phyloP scores from a whole-genome alignment of 2,329 filamentous ascomycete species.

The Sporothrix brasiliensis region DNA sequence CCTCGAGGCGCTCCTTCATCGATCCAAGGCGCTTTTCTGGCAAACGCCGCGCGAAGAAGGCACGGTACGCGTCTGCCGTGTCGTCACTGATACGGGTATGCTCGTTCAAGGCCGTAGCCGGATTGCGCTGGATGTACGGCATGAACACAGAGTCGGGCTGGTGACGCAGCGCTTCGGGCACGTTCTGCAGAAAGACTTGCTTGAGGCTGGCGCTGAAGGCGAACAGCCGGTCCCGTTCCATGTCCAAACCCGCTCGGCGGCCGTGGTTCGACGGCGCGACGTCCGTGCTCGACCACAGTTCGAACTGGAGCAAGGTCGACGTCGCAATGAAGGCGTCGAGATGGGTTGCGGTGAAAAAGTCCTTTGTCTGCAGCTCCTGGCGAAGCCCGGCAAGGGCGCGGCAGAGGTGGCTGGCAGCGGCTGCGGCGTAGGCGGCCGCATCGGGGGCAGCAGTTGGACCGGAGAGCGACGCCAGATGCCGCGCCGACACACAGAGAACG shows the following conservation, averaged over 20 bases:
- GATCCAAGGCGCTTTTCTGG: too few species aligned
- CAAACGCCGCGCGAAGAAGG: constrained; percentile 29
- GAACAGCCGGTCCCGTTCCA: constrained; percentile 36
- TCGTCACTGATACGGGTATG: constrained; percentile 25
- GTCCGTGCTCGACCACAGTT: constrained; percentile 37
- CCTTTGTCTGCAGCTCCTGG: constrained; percentile 25
- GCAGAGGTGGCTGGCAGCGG: constrained; percentile 35
- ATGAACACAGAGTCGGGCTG: constrained; percentile 29
- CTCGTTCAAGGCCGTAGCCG: constrained; percentile 5
- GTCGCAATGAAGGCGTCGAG: constrained; percentile 38
- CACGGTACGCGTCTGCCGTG: constrained; percentile 27
- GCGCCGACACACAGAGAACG: constrained; percentile 37
- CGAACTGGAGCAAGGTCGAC: constrained; percentile 37
- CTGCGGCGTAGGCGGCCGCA: constrained; percentile 26
- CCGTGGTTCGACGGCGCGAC: constrained; percentile 31
- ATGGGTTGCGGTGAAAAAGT: constrained; percentile 31
- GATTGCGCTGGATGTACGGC: constrained; percentile 22
- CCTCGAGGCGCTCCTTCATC: constrained; percentile 12
- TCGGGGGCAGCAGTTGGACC: not conserved
- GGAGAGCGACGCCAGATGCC: constrained; percentile 35
- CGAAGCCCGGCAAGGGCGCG: constrained; percentile 36
- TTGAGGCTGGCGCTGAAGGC: constrained; percentile 38
- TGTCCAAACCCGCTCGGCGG: not conserved
- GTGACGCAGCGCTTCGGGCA: constrained; percentile 28
- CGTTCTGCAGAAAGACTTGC: constrained; percentile 35